Percentiles rank a stretch among this genome's conserved stretches.
phyloP scores from a whole-genome alignment of 345 rosid species.

The thale cress (Arabidopsis thaliana) region TAIR10.1 NC_003075.7:1092001-1092500 shows the following conservation, averaged over 20 bases:
- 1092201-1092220: conserved; percentile 69
- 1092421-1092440: conserved; percentile 72
- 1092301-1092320: conserved; percentile 75
- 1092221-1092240: conserved; percentile 79
- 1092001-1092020: conserved; percentile 67
- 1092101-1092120: conserved; percentile 65
- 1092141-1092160: conserved; percentile 69
- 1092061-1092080: conserved; percentile 60
- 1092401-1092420: conserved; percentile 65
- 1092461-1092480: conserved; percentile 60
- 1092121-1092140: conserved; percentile 65
- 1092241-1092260: conserved; percentile 71
- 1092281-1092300: conserved; percentile 70
- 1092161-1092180: conserved; percentile 67
- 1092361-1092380: conserved; percentile 60
- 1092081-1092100: conserved; percentile 61
- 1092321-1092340: conserved; percentile 68
- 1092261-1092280: conserved; percentile 79
- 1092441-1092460: conserved; percentile 72
- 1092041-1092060: conserved; percentile 74
- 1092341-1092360: conserved; percentile 69
- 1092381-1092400: conserved; percentile 80
- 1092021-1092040: conserved; percentile 79
- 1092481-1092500: conserved; percentile 59
- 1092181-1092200: conserved; percentile 69